phyloP scores from a whole-genome alignment of 192 early-diverging fungal genomes.

The Ambispora gerdemannii region DNA sequence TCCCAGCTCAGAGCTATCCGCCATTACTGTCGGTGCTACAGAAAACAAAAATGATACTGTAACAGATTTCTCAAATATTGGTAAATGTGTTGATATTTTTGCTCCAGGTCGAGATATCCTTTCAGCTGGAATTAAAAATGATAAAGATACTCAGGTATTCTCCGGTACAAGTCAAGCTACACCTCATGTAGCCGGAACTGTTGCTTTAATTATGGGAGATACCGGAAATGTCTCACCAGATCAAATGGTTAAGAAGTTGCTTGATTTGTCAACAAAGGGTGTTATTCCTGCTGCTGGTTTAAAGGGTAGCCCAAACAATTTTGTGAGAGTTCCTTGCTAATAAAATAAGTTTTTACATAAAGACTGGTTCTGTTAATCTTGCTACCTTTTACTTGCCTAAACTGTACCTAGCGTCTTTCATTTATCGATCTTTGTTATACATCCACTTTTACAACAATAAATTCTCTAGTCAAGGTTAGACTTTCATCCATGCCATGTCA shows the following conservation, averaged over 20 bases:
- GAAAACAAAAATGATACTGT: constrained; percentile 69
- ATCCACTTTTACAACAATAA: no score
- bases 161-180: constrained; percentile 91
- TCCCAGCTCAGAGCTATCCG: constrained; percentile 48
- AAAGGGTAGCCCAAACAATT: neutral
- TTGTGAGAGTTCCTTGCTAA: neutral
- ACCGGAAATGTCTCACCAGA: neutral
- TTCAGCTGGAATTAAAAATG: constrained; percentile 56
- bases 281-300: neutral
- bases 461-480: no score
- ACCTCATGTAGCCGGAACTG: constrained; percentile 83
- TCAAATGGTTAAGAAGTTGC: neutral
- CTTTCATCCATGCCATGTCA: no score
- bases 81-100: constrained; percentile 91
- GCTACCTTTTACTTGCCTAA: neutral
- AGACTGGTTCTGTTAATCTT: neutral
- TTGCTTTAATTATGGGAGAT: constrained; percentile 48
- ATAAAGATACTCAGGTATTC: constrained; percentile 71
- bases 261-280: neutral
- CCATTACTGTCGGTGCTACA: constrained; percentile 79
- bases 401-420: neutral
- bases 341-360: neutral
- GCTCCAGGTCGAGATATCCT: constrained; percentile 75
- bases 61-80: constrained; percentile 79
- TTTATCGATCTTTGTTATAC: neutral